These are phyloP conservation scores for Haemoproteus tartakovskyi DNA, from an alignment of 169 alveolate species.

Conservation along the genomic window DNA sequence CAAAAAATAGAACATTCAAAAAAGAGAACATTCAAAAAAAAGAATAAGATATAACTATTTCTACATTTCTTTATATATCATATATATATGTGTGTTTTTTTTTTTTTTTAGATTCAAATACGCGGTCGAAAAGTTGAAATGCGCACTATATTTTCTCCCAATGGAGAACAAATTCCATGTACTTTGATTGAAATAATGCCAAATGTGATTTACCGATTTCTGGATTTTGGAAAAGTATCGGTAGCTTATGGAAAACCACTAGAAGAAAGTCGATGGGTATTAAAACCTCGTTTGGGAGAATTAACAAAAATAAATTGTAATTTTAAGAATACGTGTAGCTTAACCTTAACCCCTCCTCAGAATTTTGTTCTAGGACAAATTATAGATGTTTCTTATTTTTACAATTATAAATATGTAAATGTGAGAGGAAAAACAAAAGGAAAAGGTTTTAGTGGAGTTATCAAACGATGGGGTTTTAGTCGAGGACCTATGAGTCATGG, in stretches of 20 bases:
- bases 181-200: conserved; percentile 65
- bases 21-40: too few species aligned
- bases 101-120: conserved; percentile 31
- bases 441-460: conserved; percentile 90
- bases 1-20: too few species aligned
- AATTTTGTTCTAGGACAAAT: conserved; percentile 82
- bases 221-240: conserved; percentile 59
- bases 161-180: conserved; percentile 49
- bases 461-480: conserved; percentile 90
- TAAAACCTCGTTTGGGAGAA: conserved; percentile 74
- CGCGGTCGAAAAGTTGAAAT: conserved; percentile 52
- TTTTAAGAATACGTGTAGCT: conserved; percentile 73
- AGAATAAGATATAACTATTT: too few species aligned
- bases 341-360: conserved; percentile 83
- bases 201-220: conserved; percentile 42
- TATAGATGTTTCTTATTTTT: conserved; percentile 84
- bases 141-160: conserved; percentile 56
- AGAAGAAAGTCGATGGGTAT: conserved; percentile 78
- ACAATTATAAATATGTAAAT: conserved; percentile 84
- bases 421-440: conserved; percentile 88
- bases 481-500: conserved; percentile 93
- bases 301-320: conserved; percentile 68
- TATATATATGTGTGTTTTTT: too few species aligned
- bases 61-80: too few species aligned
- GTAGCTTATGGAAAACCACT: conserved; percentile 76